Conservation (phyloP, 768 basidiomycete species). For the Austroboletus eburneus region DNA sequence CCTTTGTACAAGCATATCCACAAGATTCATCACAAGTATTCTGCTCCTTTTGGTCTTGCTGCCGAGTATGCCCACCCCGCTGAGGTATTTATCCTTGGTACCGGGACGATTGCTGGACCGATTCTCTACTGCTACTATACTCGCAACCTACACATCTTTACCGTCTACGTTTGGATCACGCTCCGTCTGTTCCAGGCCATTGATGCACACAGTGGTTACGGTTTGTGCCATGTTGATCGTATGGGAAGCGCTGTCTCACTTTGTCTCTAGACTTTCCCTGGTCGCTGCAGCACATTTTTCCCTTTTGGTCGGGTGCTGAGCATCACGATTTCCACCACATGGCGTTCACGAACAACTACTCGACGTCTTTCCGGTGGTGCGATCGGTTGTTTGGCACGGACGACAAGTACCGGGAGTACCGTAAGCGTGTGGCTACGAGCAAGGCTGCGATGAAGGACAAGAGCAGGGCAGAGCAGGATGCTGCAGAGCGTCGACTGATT, state of each 20-base stretch:
- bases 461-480: constrained; percentile 47
- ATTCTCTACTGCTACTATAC: constrained; percentile 80
- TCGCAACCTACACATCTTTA: constrained; percentile 76
- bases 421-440: constrained; percentile 57
- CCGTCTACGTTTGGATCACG: constrained; percentile 92
- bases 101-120: constrained; percentile 87
- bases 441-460: constrained; percentile 53
- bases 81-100: constrained; percentile 92
- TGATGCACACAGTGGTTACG: constrained; percentile 96
- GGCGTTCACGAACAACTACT: constrained; percentile 92
- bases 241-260: not conserved
- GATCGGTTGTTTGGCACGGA: constrained; percentile 91
- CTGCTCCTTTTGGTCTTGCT: constrained; percentile 94
- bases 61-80: constrained; percentile 98
- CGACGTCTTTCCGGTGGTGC: constrained; percentile 93
- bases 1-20: constrained; percentile 88
- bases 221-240: constrained; percentile 37
- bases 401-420: constrained; percentile 80
- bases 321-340: constrained; percentile 99
- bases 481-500: constrained; percentile 58
- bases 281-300: constrained; percentile 88
- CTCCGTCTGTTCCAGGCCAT: constrained; percentile 95
- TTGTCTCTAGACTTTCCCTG: constrained; percentile 81
- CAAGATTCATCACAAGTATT: constrained; percentile 97
- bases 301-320: constrained; percentile 97